phyloP scores from a whole-genome alignment of 2,329 filamentous ascomycete species.

The Cytospora piceae region DNA sequence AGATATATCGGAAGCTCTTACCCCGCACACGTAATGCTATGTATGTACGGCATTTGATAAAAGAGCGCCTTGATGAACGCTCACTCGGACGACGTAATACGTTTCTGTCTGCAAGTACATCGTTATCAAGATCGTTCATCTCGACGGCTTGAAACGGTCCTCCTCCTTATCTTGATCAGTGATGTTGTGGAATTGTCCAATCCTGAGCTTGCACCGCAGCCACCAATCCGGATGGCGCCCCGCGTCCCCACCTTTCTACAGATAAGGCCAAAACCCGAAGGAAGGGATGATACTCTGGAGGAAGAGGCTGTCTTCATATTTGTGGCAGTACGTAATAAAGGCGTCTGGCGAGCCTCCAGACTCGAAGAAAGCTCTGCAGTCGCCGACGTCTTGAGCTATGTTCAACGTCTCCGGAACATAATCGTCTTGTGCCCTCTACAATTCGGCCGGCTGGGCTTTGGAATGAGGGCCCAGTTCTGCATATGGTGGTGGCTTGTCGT shows the following conservation, averaged over 20 bases:
- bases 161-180: constrained; percentile 21
- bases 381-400: not conserved
- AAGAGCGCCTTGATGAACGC: not conserved
- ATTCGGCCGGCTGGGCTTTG: constrained; percentile 15
- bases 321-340: constrained; percentile 1
- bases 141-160: constrained; percentile 5
- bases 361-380: not conserved
- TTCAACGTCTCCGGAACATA: not conserved
- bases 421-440: not conserved
- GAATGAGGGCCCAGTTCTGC: constrained; percentile 35
- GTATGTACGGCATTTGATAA: not conserved
- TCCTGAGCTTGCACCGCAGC: constrained; percentile 25
- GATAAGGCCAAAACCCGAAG: constrained; percentile 25
- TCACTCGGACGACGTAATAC: constrained; percentile 27
- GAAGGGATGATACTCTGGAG: not conserved
- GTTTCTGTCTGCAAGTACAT: constrained; percentile 1
- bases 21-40: constrained; percentile 26
- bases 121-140: constrained; percentile 22
- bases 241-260: constrained; percentile 25
- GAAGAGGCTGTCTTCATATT: not conserved
- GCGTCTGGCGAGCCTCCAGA: not conserved
- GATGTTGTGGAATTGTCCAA: constrained; percentile 14
- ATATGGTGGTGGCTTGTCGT: constrained; percentile 40
- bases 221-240: constrained; percentile 15
- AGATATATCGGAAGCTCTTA: constrained; percentile 21